Percentiles rank a stretch among this genome's conserved stretches.
Evolutionary conservation across 495 filamentous ascomycete genomes (phyloP).

Genomic region (Daldinia loculata): DNA sequence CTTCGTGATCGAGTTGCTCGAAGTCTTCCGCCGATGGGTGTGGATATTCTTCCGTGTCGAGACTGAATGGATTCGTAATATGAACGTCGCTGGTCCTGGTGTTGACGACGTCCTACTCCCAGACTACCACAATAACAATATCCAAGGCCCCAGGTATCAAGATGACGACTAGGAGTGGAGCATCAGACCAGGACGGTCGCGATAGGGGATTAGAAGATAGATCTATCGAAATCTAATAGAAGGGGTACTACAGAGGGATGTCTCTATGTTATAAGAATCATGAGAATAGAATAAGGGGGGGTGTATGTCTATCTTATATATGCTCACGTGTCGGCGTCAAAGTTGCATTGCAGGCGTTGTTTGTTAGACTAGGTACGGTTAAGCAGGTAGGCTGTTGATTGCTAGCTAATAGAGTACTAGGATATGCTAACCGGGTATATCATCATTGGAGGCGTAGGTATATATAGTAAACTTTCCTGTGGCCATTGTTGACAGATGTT

Average conservation of each 20-base stretch:
- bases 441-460: constrained; percentile 1
- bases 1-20: constrained; percentile 85
- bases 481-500: neutral
- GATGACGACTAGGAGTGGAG: constrained; percentile 51
- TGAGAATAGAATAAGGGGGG: constrained; percentile 11
- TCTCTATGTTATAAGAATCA: neutral
- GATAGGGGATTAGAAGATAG: neutral
- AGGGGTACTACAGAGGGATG: neutral
- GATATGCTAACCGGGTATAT: constrained; percentile 10
- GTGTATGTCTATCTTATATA: constrained; percentile 3
- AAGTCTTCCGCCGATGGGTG: constrained; percentile 89
- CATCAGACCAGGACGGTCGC: neutral
- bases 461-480: neutral
- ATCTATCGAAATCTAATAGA: neutral
- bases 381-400: constrained; percentile 4
- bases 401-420: constrained; percentile 3
- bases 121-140: constrained; percentile 51
- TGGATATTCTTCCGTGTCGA: constrained; percentile 97
- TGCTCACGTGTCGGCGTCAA: constrained; percentile 26
- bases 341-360: constrained; percentile 39
- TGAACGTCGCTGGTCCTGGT: constrained; percentile 45
- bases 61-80: constrained; percentile 79
- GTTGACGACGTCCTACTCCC: constrained; percentile 56
- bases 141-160: constrained; percentile 46
- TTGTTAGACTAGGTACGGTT: constrained; percentile 25